Conservation (phyloP, 2,329 filamentous ascomycete genomes). For the Microcyclospora pomicola region DNA sequence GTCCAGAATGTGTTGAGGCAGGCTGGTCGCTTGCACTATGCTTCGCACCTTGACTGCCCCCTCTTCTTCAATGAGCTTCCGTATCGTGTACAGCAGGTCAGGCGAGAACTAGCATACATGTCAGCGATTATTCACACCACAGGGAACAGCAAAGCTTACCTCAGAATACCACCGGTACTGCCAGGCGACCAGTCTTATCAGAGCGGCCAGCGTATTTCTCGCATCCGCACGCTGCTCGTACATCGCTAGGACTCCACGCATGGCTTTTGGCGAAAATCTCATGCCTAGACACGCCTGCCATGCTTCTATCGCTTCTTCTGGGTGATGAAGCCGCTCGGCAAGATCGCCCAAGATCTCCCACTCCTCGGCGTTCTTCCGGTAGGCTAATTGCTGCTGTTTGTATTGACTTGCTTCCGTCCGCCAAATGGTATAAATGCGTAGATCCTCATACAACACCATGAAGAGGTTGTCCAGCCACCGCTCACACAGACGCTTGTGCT, state of each 20-base stretch:
- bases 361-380: constrained; percentile 92
- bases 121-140: constrained; percentile 3
- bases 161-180: constrained; percentile 99
- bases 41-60: constrained; percentile 93
- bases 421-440: constrained; percentile 98
- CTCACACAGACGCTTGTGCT: constrained; percentile 94
- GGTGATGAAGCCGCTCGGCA: constrained; percentile 83
- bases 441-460: constrained; percentile 97
- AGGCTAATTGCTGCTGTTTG: constrained; percentile 81
- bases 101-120: constrained; percentile 60
- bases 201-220: constrained; percentile 64
- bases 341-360: constrained; percentile 96
- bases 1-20: constrained; percentile 86
- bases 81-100: constrained; percentile 71
- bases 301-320: constrained; percentile 81
- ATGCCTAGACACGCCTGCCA: constrained; percentile 78
- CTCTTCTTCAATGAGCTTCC: constrained; percentile 91
- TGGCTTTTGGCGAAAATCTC: constrained; percentile 85
- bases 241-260: constrained; percentile 67
- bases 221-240: constrained; percentile 69
- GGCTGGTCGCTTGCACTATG: constrained; percentile 88
- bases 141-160: constrained; percentile 30
- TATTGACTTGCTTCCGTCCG: constrained; percentile 95
- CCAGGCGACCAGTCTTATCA: constrained; percentile 90
- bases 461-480: constrained; percentile 97